Conservation (phyloP, 1,284 basidiomycete genomes). For the Mycena citricolor region DNA sequence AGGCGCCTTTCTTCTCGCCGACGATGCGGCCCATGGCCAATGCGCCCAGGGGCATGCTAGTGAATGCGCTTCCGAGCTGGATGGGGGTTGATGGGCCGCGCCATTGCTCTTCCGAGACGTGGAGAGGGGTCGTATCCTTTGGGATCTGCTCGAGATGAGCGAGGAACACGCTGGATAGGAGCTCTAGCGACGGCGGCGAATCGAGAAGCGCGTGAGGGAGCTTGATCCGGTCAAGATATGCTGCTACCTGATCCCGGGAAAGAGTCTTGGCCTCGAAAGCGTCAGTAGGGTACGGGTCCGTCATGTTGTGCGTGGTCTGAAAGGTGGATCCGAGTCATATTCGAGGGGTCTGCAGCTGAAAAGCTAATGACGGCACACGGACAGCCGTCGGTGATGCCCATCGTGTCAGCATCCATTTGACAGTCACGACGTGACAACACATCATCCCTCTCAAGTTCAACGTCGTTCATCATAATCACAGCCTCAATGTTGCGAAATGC, state of each 20-base stretch:
- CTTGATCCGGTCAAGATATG: slow-evolving; percentile 18
- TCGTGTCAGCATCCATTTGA: too few relatives aligned
- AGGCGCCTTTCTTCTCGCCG: neutral
- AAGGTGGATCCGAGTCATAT: too few relatives aligned
- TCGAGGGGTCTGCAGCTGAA: too few relatives aligned
- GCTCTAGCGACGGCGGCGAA: slow-evolving; percentile 15
- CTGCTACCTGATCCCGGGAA: slow-evolving; percentile 16
- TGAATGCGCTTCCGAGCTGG: slow-evolving; percentile 13
- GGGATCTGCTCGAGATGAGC: slow-evolving; percentile 19
- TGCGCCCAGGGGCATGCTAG: slow-evolving; percentile 14
- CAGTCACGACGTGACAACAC: too few relatives aligned
- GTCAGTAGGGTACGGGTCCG: slow-evolving; percentile 10
- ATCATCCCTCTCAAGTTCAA: too few relatives aligned
- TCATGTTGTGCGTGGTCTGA: too few relatives aligned
- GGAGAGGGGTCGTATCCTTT: slow-evolving; percentile 20
- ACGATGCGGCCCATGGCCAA: slow-evolving; percentile 18
- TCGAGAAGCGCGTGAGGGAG: slow-evolving; percentile 7
- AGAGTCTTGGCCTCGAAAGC: neutral
- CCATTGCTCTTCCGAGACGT: slow-evolving; percentile 12
- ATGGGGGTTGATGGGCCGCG: slow-evolving; percentile 18
- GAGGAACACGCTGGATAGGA: slow-evolving; percentile 15
- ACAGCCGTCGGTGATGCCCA: too few relatives aligned
- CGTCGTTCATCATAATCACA: too few relatives aligned
- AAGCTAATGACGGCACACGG: too few relatives aligned
- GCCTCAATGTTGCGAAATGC: too few relatives aligned